These are phyloP conservation scores for Sequoia sempervirens DNA, from an alignment of 75 land plant species.

Conservation along the genomic window DNA sequence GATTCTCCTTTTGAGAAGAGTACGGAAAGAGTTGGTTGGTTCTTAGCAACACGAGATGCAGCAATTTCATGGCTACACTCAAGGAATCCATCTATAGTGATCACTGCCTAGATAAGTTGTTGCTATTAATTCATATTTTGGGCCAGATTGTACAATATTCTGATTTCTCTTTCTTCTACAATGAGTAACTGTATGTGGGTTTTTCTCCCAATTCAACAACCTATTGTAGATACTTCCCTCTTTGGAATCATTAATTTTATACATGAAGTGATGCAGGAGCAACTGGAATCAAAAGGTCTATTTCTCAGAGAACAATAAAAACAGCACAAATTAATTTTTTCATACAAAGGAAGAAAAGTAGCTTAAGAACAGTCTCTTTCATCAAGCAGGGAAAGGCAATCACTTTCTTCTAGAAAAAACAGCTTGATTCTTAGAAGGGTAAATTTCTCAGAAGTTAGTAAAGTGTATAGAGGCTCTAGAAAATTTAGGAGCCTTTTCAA, in stretches of 20 bases:
- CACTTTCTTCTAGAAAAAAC: too few species aligned
- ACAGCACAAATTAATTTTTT: conserved; percentile 51
- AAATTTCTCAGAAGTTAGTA: too few species aligned
- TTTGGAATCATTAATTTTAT: not conserved
- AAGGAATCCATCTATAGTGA: not conserved
- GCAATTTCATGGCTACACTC: conserved; percentile 44
- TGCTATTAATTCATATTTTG: not conserved
- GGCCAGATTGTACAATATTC: not conserved
- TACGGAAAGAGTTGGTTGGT: conserved; percentile 56
- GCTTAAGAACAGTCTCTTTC: conserved; percentile 46
- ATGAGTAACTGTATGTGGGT: not conserved
- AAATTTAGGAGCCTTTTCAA: too few species aligned
- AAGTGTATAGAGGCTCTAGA: not conserved
- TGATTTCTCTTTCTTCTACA: conserved; percentile 12
- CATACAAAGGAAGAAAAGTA: conserved; percentile 67
- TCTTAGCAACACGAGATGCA: conserved; percentile 56
- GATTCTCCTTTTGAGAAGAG: conserved; percentile 67
- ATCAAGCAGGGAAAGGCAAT: not conserved
- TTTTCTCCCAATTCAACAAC: conserved; percentile 16
- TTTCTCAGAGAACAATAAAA: conserved; percentile 72
- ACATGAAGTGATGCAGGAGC: conserved; percentile 41
- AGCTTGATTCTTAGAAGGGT: not conserved
- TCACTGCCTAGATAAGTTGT: not conserved
- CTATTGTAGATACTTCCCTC: not conserved
- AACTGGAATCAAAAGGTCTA: conserved; percentile 65